A percentile compares a stretch with the other conserved stretches of the same genome.
Evolutionary conservation across 345 rosid species (phyloP).

Genomic region (Dovyalis caffra): DNA sequence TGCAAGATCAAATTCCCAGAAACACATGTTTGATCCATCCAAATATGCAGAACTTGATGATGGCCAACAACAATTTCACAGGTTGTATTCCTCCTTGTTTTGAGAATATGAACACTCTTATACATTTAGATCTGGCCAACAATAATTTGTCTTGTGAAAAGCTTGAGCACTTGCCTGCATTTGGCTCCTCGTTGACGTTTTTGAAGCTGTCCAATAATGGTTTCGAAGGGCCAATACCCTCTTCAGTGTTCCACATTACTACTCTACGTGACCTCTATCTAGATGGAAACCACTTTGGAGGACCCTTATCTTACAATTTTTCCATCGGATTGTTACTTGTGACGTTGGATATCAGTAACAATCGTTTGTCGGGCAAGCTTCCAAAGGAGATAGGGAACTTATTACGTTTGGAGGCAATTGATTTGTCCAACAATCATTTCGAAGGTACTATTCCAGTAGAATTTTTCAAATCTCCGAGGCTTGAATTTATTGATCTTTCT

Average conservation of each 20-base stretch:
- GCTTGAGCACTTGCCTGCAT: background rate
- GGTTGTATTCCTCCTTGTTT: conserved; percentile 25
- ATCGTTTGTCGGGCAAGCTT: background rate
- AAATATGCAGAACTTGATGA: background rate
- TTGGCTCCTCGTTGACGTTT: background rate
- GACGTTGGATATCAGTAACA: background rate
- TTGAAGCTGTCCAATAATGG: background rate
- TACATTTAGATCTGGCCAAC: conserved; percentile 7
- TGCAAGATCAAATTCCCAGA: conserved; percentile 7
- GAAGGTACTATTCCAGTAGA: background rate
- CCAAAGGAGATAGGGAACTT: background rate
- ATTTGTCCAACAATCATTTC: background rate
- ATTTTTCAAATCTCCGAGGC: background rate
- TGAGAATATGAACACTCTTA: background rate
- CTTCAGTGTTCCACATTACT: background rate
- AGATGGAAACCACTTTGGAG: background rate
- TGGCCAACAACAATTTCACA: conserved; percentile 13
- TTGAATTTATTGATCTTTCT: background rate
- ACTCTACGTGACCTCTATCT: background rate
- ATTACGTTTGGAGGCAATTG: background rate
- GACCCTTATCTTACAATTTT: background rate
- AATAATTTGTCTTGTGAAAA: background rate
- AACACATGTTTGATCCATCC: conserved; percentile 10
- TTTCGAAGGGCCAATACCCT: background rate
- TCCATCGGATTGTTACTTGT: fast-evolving